Percentiles rank a stretch among this genome's conserved stretches.
These are phyloP conservation scores for Fusarium clavum DNA, from an alignment of 2,329 filamentous ascomycete genomes.

Conservation along the genomic window DNA sequence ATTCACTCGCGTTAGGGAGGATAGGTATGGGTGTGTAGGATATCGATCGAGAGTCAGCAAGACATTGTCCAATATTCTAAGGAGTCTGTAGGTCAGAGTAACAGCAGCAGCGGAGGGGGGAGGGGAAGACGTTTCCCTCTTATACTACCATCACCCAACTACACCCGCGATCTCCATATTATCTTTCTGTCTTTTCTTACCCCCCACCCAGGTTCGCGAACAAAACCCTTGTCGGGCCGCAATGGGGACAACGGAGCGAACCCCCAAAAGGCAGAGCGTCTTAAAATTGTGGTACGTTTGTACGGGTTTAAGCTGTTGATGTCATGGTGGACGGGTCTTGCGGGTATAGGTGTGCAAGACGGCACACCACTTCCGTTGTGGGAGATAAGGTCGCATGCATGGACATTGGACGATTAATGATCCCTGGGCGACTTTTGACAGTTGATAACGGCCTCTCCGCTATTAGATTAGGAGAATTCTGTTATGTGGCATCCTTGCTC, in stretches of 20 bases:
- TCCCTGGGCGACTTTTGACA: not conserved
- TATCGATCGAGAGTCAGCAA: slow-evolving; percentile 38
- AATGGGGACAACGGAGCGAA: slow-evolving; percentile 34
- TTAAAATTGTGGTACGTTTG: slow-evolving; percentile 34
- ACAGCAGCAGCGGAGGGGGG: not conserved
- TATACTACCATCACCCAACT: slow-evolving; percentile 12
- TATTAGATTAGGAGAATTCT: not conserved
- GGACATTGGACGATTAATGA: slow-evolving; percentile 11
- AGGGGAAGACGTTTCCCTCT: slow-evolving; percentile 8
- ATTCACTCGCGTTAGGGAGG: slow-evolving; percentile 39
- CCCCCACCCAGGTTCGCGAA: slow-evolving; percentile 17
- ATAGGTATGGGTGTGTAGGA: slow-evolving; percentile 33
- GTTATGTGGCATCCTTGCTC: not conserved
- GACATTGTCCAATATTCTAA: slow-evolving; percentile 23
- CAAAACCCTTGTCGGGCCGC: slow-evolving; percentile 34
- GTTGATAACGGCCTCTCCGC: slow-evolving; percentile 1
- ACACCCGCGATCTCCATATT: slow-evolving; percentile 20
- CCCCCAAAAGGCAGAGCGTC: slow-evolving; percentile 25
- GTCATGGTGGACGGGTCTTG: slow-evolving; percentile 25
- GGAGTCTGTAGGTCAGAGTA: not conserved
- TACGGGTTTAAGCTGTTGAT: slow-evolving; percentile 28
- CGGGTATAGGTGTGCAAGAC: slow-evolving; percentile 11
- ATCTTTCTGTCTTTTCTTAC: not conserved
- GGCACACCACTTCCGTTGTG: slow-evolving; percentile 30
- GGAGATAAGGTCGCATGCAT: slow-evolving; percentile 34